Percentiles rank a stretch among this genome's conserved stretches.
These are phyloP conservation scores for Acanthamoeba divionensis DNA, from an alignment of 208 protist species.

Conservation along the genomic window DNA sequence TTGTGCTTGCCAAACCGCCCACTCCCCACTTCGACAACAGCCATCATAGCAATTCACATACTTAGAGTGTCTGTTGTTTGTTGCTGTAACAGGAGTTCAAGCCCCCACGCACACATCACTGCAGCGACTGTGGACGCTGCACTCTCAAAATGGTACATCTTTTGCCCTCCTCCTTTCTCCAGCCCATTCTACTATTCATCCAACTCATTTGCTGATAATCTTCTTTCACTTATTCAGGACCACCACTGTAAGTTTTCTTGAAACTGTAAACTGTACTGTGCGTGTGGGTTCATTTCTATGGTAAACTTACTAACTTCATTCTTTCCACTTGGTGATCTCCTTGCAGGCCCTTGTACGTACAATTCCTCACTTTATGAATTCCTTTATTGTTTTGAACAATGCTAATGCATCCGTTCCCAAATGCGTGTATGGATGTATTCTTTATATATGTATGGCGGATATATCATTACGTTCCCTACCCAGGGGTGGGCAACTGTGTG, in stretches of 20 bases:
- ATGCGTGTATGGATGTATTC: neutral
- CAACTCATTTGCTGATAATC: neutral
- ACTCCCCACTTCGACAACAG: too few relatives aligned
- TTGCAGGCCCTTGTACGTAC: neutral
- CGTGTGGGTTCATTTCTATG: neutral
- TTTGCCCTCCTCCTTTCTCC: neutral
- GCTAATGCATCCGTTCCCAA: neutral
- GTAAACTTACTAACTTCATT: neutral
- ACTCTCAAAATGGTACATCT: constrained; percentile 5
- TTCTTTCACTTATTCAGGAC: neutral
- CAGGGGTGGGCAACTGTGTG: constrained; percentile 48
- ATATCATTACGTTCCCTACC: neutral
- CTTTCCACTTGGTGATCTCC: neutral
- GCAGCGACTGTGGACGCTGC: neutral
- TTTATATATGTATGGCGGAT: neutral
- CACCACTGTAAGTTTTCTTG: constrained; percentile 18
- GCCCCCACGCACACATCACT: neutral
- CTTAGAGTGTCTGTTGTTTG: too few relatives aligned
- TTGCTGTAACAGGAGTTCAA: constrained; percentile 54
- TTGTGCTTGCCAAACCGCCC: too few relatives aligned
- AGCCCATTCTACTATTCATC: neutral
- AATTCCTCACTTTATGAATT: neutral
- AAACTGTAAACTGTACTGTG: neutral
- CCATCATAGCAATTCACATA: too few relatives aligned
- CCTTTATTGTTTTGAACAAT: neutral